Percentiles rank a stretch among this genome's conserved stretches.
phyloP scores from a whole-genome alignment of 371 early-diverging fungal genomes.

The Mortierella sp. region DNA sequence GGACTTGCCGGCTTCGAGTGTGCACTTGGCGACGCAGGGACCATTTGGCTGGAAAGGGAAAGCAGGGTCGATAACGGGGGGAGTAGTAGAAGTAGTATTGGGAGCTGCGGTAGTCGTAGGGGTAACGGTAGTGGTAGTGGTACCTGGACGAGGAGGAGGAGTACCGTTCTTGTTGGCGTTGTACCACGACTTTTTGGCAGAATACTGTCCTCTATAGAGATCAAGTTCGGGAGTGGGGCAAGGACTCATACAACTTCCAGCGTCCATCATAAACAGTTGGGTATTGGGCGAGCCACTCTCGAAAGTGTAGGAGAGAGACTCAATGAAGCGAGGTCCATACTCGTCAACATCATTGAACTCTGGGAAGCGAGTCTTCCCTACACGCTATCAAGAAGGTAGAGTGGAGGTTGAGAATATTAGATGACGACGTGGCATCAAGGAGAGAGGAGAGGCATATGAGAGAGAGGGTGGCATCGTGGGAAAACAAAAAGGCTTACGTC shows the following conservation, averaged over 20 bases:
- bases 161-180: conserved; percentile 37
- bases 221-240: conserved; percentile 49
- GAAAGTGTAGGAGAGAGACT: conserved; percentile 52
- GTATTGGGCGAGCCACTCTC: conserved; percentile 52
- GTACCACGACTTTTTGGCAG: conserved; percentile 54
- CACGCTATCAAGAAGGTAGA: conserved; percentile 5
- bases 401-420: not conserved
- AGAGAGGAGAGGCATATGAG: not conserved
- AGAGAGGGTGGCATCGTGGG: not conserved
- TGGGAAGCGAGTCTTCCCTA: conserved; percentile 28
- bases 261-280: conserved; percentile 52
- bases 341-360: conserved; percentile 31
- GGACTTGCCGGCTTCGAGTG: not conserved
- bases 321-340: conserved; percentile 43
- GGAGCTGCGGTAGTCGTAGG: not conserved
- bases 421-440: not conserved
- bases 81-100: not conserved
- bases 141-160: conserved; percentile 13
- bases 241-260: conserved; percentile 53
- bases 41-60: conserved; percentile 31
- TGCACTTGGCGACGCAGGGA: conserved; percentile 10
- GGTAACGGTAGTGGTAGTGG: not conserved
- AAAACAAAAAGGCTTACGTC: conserved; percentile 20
- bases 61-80: conserved; percentile 5
- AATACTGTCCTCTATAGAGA: conserved; percentile 31